phyloP scores from a whole-genome alignment of 306 rosid genomes.

The Rosa persica region DNA sequence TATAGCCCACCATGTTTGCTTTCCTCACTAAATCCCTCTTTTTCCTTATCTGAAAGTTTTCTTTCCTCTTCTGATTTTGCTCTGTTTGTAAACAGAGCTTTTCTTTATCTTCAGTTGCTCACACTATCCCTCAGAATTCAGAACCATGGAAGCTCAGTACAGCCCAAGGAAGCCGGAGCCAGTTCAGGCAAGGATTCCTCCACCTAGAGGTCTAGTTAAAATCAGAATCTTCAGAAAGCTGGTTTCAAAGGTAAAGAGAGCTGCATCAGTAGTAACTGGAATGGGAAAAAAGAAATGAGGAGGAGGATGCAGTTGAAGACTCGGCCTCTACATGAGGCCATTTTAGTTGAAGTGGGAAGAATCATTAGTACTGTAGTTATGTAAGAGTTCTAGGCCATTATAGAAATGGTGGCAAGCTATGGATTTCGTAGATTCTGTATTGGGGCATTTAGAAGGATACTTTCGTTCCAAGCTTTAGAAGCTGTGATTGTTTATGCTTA shows the following conservation, averaged over 20 bases:
- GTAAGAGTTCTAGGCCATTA: neutral
- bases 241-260: neutral
- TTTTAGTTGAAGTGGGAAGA: conserved; percentile 3
- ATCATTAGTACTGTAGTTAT: neutral
- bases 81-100: neutral
- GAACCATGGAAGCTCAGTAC: conserved; percentile 9
- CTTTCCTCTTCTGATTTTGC: neutral
- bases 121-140: neutral
- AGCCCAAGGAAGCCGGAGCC: conserved; percentile 11
- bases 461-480: neutral
- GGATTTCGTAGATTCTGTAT: neutral
- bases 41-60: neutral
- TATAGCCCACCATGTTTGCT: neutral
- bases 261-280: neutral
- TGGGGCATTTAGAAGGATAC: neutral
- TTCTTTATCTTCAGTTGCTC: neutral
- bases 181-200: conserved; percentile 24
- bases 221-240: conserved; percentile 1
- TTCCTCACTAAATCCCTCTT: neutral
- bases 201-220: conserved; percentile 31
- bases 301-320: conserved; percentile 11
- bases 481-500: neutral
- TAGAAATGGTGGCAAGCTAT: neutral
- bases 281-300: conserved; percentile 6
- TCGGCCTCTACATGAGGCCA: neutral